Base-by-base conservation (phyloP, 768 basidiomycete genomes). In the Pleurotus salmoneostramineus region DNA sequence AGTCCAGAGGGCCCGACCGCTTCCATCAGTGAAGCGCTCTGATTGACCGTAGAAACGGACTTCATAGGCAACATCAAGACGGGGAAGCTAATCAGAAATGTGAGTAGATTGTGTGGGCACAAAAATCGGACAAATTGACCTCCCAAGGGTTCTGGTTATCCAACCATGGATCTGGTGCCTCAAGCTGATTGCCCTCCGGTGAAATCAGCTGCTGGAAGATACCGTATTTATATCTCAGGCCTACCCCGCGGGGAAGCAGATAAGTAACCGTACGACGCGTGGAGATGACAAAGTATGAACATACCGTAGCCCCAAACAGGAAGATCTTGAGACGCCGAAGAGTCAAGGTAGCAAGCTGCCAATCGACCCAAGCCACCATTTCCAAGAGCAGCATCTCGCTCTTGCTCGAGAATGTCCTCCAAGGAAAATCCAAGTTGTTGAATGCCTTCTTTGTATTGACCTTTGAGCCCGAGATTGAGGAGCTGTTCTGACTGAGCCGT, bases 281-380 rank as follows among this genome's bases (percentile, higher is more conserved):
- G 7, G 33, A 49, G 33, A 8, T 31, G 33, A 6, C 27, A 32
- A 43, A 21, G 6, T 3, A 6, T 35, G 35, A n/a, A 21, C 27
- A 45, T 31, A 57, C 56, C 95, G 65, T 98, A 98, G 46, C 96
- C 96, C 94, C 95, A 98, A 21, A 93, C 83, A 0, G 96, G 96
- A 35, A 33, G 21, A 15, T 57, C 85, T 66, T 93, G 87, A 6
- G 90, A 91, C 3, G 95, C 88, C 21, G 87, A 84, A n/a, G 91
- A 93, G 68, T 98, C 95, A 54, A 97, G 84, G 69, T 98, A 99
- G 75, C 97, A 99, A 0, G 97, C 96, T 0, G 97, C 97, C 46
- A 99, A 83, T 33, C 96, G 91, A 0, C 97, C 96, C 6, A 98
- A 82, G 58, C 96, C 96, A 62, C 95, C 95, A 69, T 98, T 97